Conservation (phyloP, 768 basidiomycete species). For the Suillus paluster region DNA sequence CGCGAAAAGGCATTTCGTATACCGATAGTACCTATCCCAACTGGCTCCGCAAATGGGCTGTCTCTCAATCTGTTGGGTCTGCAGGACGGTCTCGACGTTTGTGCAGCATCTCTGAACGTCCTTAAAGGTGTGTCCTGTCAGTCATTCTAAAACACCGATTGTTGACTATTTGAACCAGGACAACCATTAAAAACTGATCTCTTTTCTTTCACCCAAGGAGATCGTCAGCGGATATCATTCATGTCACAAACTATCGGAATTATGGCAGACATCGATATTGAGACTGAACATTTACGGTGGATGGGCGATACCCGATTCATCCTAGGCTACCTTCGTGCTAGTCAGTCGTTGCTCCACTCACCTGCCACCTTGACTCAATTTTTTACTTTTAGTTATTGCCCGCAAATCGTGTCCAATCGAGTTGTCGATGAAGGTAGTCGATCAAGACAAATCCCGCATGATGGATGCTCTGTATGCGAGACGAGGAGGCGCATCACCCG, state of each 20-base stretch:
- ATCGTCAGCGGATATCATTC: slow-evolving; percentile 70
- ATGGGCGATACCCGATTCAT: slow-evolving; percentile 85
- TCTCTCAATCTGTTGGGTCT: slow-evolving; percentile 73
- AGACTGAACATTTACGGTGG: slow-evolving; percentile 85
- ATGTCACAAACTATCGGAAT: slow-evolving; percentile 84
- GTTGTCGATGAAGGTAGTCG: slow-evolving; percentile 70
- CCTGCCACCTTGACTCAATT: slow-evolving; percentile 6
- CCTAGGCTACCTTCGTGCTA: slow-evolving; percentile 69
- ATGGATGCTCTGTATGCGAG: slow-evolving; percentile 50
- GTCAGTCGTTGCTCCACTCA: slow-evolving; percentile 42
- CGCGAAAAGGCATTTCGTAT: slow-evolving; percentile 64
- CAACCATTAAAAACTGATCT: slow-evolving; percentile 75
- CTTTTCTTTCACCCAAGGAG: slow-evolving; percentile 74
- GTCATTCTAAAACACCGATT: background rate
- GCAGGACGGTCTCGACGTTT: slow-evolving; percentile 73
- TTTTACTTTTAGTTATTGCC: slow-evolving; percentile 49
- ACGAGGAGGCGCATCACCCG: slow-evolving; percentile 28
- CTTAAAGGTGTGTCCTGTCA: slow-evolving; percentile 64
- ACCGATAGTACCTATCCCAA: slow-evolving; percentile 80
- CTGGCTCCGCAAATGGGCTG: slow-evolving; percentile 81
- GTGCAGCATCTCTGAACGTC: slow-evolving; percentile 72
- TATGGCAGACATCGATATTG: slow-evolving; percentile 84
- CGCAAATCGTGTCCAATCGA: slow-evolving; percentile 71
- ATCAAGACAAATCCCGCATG: slow-evolving; percentile 76
- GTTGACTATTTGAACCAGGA: slow-evolving; percentile 45